Conservation (phyloP, 306 rosid species). For the Leucaena leucocephala region DNA sequence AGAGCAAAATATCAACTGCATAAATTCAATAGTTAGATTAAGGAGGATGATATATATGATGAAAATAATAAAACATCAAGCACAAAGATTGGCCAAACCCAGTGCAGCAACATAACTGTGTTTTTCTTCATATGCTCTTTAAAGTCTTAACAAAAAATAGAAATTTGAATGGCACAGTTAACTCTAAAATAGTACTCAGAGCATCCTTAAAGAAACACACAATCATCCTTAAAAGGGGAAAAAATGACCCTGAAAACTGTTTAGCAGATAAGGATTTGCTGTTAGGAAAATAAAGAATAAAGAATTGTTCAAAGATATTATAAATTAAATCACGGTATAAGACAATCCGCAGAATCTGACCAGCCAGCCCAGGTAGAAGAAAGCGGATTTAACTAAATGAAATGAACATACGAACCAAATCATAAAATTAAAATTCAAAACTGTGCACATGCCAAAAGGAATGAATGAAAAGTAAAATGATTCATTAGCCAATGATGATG, state of each 20-base stretch:
- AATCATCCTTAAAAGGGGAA: not conserved
- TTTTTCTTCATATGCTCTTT: not conserved
- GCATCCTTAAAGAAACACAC: not conserved
- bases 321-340: not conserved
- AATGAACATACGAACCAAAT: not conserved
- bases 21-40: not conserved
- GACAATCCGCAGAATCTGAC: constrained; percentile 9
- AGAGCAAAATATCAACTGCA: not conserved
- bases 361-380: constrained; percentile 10
- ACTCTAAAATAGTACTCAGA: not conserved
- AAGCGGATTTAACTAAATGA: constrained; percentile 2
- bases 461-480: constrained; percentile 11
- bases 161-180: not conserved
- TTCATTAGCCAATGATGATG: constrained; percentile 17
- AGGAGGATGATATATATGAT: not conserved
- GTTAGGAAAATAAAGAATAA: not conserved
- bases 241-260: not conserved
- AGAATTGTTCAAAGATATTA: not conserved
- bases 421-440: not conserved
- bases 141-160: not conserved
- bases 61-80: not conserved
- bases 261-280: not conserved
- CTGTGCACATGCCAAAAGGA: constrained; percentile 16
- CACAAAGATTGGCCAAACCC: not conserved
- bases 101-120: not conserved